Percentiles rank a stretch among this genome's conserved stretches.
Conservation (phyloP, 352 stramenopile genomes). For the Phytopythium chamaehyphon region DNA sequence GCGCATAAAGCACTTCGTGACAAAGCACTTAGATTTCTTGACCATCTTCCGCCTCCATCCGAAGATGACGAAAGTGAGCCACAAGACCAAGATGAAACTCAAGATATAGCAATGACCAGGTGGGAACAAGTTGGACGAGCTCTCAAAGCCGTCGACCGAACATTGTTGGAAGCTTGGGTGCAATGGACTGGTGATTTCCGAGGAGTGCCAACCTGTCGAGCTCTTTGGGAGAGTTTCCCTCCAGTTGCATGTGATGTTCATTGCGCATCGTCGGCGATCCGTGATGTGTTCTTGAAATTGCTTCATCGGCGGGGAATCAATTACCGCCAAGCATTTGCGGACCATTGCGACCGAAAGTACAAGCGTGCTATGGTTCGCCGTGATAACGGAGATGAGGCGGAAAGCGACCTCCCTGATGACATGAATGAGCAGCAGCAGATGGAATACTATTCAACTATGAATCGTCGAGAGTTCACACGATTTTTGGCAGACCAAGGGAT, state of each 20-base stretch:
- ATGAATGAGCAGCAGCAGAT: conserved; percentile 66
- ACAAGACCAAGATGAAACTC: conserved; percentile 15
- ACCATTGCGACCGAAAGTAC: conserved; percentile 58
- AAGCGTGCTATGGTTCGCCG: conserved; percentile 46
- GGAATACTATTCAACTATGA: conserved; percentile 43
- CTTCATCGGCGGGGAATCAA: conserved; percentile 85
- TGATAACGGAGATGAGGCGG: conserved; percentile 44
- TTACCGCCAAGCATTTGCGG: conserved; percentile 76
- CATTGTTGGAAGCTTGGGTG: conserved; percentile 79
- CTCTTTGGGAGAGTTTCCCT: conserved; percentile 85
- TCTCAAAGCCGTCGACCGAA: conserved; percentile 85
- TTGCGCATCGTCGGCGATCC: conserved; percentile 79
- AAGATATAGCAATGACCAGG: conserved; percentile 23
- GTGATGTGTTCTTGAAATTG: conserved; percentile 90
- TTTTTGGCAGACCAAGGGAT: conserved; percentile 74
- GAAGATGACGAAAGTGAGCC: conserved; percentile 15
- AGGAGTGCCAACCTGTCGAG: conserved; percentile 41
- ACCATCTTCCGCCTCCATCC: conserved; percentile 54
- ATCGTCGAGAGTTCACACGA: conserved; percentile 43
- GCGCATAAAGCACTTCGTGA: conserved; percentile 76
- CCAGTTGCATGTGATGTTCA: conserved; percentile 87
- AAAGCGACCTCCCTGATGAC: conserved; percentile 59
- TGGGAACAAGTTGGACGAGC: conserved; percentile 84
- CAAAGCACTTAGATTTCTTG: conserved; percentile 69
- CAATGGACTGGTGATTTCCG: conserved; percentile 76